Conservation (phyloP, 345 rosid genomes). For the Lenwebbia sp. region DNA sequence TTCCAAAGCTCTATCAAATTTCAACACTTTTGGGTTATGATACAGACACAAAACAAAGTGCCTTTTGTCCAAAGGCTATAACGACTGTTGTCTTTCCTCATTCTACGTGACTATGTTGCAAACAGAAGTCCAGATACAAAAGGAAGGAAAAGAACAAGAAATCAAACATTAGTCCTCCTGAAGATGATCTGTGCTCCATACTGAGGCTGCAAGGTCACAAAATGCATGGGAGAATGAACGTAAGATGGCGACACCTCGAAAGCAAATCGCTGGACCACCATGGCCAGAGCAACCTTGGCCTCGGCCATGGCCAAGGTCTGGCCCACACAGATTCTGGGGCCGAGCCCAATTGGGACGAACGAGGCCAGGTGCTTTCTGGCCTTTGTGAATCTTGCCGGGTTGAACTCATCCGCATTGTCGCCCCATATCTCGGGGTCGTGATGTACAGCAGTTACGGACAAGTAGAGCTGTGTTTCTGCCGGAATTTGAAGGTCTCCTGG, state of each 20-base stretch:
- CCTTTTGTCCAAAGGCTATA: not conserved
- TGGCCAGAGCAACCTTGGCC: constrained; percentile 41
- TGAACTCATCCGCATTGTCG: constrained; percentile 50
- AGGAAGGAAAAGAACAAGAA: too few relatives aligned
- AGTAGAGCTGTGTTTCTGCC: constrained; percentile 37
- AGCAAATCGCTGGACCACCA: constrained; percentile 30
- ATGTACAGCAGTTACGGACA: constrained; percentile 40
- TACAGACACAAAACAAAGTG: not conserved
- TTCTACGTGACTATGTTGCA: not conserved
- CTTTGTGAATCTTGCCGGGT: constrained; percentile 41
- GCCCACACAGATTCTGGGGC: constrained; percentile 45
- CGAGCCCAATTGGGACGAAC: constrained; percentile 40
- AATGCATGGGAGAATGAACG: constrained; percentile 52
- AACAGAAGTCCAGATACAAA: not conserved
- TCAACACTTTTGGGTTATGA: not conserved
- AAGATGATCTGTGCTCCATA: constrained; percentile 58
- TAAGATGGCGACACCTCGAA: constrained; percentile 45
- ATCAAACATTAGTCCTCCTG: constrained; percentile 4
- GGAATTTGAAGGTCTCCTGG: constrained; percentile 53
- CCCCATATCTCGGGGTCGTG: constrained; percentile 69
- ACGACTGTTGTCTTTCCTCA: not conserved
- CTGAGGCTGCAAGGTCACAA: constrained; percentile 44
- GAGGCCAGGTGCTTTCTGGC: constrained; percentile 26
- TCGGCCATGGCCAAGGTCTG: constrained; percentile 39
- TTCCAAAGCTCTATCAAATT: not conserved